Evolutionary conservation across 2,329 filamentous ascomycete genomes (phyloP).

Genomic region (Ascomycota sp.): DNA sequence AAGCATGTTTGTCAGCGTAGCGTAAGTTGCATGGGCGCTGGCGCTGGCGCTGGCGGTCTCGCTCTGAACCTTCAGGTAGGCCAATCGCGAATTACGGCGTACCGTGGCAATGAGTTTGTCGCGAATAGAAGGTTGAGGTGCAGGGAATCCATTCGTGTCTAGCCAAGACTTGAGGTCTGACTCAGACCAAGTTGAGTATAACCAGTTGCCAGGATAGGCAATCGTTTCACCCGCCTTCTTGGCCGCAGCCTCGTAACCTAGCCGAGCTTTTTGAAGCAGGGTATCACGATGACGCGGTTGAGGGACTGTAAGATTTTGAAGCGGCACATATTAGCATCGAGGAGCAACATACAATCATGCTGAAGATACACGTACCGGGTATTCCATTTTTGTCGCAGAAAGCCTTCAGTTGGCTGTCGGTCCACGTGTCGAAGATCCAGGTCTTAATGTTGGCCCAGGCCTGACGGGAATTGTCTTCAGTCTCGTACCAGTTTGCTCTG

Average conservation of each 20-base stretch:
- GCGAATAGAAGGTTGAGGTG: conserved; percentile 60
- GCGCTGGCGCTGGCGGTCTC: conserved; percentile 36
- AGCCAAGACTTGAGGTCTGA: conserved; percentile 89
- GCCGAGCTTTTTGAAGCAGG: conserved; percentile 52
- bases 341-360: not conserved
- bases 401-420: conserved; percentile 76
- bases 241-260: conserved; percentile 59
- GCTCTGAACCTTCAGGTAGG: conserved; percentile 44
- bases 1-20: conserved; percentile 57
- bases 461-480: conserved; percentile 51
- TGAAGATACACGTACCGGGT: conserved; percentile 26
- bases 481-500: conserved; percentile 54
- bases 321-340: too few species aligned
- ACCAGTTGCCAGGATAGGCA: conserved; percentile 84
- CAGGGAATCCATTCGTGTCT: conserved; percentile 66
- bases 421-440: conserved; percentile 92
- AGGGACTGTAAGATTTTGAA: conserved; percentile 28
- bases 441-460: conserved; percentile 54
- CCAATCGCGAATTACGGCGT: conserved; percentile 71
- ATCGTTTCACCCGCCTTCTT: conserved; percentile 53
- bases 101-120: conserved; percentile 76
- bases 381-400: conserved; percentile 80
- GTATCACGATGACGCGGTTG: conserved; percentile 72
- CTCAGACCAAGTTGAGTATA: conserved; percentile 77
- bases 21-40: conserved; percentile 45